Evolutionary conservation across 352 stramenopile species (phyloP).

Genomic region (Pythium plurisporium): DNA sequence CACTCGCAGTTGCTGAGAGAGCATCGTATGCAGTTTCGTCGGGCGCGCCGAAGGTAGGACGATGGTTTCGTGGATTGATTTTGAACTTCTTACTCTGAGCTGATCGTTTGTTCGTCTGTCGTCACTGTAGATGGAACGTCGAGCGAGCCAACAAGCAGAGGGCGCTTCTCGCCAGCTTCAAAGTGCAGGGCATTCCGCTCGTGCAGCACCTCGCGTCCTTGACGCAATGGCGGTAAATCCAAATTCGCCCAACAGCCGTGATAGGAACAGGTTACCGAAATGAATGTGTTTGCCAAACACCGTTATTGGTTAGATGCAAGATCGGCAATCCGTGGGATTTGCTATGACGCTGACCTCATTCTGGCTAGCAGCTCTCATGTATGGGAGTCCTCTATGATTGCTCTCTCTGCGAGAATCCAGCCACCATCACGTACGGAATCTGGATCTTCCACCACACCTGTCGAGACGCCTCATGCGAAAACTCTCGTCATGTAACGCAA

Average conservation of each 20-base stretch:
- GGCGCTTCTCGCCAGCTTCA: conserved; percentile 49
- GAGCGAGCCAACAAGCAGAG: conserved; percentile 47
- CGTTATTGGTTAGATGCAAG: too few species aligned
- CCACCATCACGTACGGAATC: too few species aligned
- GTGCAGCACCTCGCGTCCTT: conserved; percentile 43
- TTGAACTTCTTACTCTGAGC: neutral
- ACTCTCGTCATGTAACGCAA: too few species aligned
- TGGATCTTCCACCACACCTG: too few species aligned
- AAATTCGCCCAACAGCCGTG: neutral
- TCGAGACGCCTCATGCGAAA: too few species aligned
- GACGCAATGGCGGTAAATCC: conserved; percentile 11
- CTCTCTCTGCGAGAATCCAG: too few species aligned
- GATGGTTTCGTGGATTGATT: neutral
- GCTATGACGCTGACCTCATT: too few species aligned
- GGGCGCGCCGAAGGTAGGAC: conserved; percentile 43
- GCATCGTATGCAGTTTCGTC: conserved; percentile 56
- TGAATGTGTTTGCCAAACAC: neutral
- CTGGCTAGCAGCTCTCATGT: too few species aligned
- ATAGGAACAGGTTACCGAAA: conserved; percentile 21
- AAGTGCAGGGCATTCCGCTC: conserved; percentile 61
- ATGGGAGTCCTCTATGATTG: too few species aligned
- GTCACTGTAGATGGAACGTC: conserved; percentile 41
- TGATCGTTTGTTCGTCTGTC: neutral
- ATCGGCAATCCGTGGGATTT: too few species aligned
- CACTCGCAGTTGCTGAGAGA: conserved; percentile 62